Evolutionary conservation across 169 alveolate species (phyloP).

Genomic region (Cryptosporidium parvum): DNA sequence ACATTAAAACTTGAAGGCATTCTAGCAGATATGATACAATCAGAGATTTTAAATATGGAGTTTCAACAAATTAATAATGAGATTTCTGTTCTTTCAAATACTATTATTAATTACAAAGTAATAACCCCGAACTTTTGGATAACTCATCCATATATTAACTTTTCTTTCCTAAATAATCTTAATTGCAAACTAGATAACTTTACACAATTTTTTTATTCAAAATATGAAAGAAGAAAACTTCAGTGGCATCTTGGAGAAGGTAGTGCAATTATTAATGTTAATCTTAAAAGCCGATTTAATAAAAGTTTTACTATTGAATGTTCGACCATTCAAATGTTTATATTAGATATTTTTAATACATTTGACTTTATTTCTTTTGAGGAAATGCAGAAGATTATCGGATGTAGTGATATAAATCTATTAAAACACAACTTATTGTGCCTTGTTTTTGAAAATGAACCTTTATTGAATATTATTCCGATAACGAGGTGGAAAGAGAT

Average conservation of each 20-base stretch:
- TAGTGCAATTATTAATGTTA: constrained; percentile 20
- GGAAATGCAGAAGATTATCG: constrained; percentile 35
- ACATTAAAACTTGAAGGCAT: constrained; percentile 59
- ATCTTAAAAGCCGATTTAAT: not conserved
- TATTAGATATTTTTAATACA: constrained; percentile 44
- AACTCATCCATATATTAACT: constrained; percentile 6
- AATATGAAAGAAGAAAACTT: constrained; percentile 65
- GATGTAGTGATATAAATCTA: constrained; percentile 27
- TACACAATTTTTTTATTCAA: constrained; percentile 25
- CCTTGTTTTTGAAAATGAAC: constrained; percentile 25
- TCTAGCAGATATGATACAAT: constrained; percentile 60
- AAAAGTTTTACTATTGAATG: constrained; percentile 36
- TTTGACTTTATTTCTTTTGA: constrained; percentile 49
- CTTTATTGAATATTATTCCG: constrained; percentile 11
- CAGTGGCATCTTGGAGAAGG: constrained; percentile 69
- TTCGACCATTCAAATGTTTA: constrained; percentile 62
- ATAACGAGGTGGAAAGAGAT: constrained; percentile 3
- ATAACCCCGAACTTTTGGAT: constrained; percentile 61
- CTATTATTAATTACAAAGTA: constrained; percentile 12
- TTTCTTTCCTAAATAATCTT: not conserved
- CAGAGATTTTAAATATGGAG: constrained; percentile 31
- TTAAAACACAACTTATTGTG: constrained; percentile 30
- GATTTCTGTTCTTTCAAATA: not conserved
- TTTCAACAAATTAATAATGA: constrained; percentile 3
- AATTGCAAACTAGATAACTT: constrained; percentile 7